Base-by-base conservation (phyloP, 1,284 basidiomycete genomes). In the Pseudozyma sp. region DNA sequence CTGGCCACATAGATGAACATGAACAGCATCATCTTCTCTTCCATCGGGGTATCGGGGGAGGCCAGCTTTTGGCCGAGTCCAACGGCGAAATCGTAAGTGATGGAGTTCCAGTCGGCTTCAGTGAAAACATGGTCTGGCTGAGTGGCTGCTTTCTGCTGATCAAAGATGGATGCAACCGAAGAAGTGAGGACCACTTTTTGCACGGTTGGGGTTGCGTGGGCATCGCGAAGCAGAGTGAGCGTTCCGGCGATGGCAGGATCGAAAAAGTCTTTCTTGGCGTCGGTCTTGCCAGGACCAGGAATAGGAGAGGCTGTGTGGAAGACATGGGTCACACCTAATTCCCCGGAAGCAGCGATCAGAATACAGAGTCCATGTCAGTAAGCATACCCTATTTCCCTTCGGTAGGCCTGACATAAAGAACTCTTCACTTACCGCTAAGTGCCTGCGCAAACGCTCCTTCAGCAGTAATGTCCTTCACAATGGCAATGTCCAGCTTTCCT, bases 251-350 rank as follows among this genome's bases (percentile, higher is more conserved):
- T 34, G 34, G 58, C 58, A 16, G 50, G 58, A n/a, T 59, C 58
- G 36, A 59, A 49, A 19, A 36, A 59, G 44, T 59, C 58, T 5
- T 34, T 16, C 31, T 52, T 59, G 11, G 50, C 58, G 39, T 59
- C 50, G 3, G 50, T 52, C 47, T 59, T 59, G 43, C 50, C 58
- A 8, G 16, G 31, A 5, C 49, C 58, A 3, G 58, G 58, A 14
- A 59, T 13, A n/a, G 58, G 58, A 38, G 58, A 59, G 6, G 58
- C 58, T 49, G 44, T 59, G 50, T 59, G 58, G 50, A 59, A 59
- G 49, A 59, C 58, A 18, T 59, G 58, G 11, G 58, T 59, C 7
- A 47, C 48, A 25, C 42, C 58, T 39, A 47, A 13, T 31, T 31
- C 25, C 25, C 25, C 3, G 6, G 25, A 31, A 31, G 25, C 25